phyloP scores from a whole-genome alignment of 2,329 filamentous ascomycete genomes.

The Scedosporium apiospermum region DNA sequence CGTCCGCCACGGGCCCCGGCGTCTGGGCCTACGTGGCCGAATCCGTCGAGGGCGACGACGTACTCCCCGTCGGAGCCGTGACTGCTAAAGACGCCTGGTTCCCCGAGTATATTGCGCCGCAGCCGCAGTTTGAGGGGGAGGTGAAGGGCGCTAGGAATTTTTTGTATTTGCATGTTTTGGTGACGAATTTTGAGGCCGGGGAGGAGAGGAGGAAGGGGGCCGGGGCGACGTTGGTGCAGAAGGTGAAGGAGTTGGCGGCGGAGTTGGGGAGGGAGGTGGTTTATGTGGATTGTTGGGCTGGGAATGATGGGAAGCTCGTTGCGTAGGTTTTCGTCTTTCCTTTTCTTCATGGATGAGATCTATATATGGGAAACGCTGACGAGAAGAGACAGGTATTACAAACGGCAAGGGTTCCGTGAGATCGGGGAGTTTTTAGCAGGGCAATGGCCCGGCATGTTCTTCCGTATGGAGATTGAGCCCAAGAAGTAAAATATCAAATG shows the following conservation, averaged over 20 bases:
- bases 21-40: not conserved
- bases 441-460: not conserved
- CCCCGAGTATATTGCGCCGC: not conserved
- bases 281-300: not conserved
- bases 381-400: not conserved
- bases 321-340: not conserved
- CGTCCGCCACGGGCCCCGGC: not conserved
- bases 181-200: not conserved
- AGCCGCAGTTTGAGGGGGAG: not conserved
- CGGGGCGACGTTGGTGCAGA: not conserved
- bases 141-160: not conserved
- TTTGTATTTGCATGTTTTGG: not conserved
- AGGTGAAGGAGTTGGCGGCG: not conserved
- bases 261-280: not conserved
- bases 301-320: not conserved
- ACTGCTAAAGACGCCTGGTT: not conserved
- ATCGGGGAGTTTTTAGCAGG: not conserved
- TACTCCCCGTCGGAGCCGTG: not conserved
- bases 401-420: not conserved
- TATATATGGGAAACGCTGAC: not conserved
- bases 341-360: not conserved
- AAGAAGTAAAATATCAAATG: not conserved
- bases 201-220: not conserved
- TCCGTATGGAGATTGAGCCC: not conserved
- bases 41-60: not conserved